Evolutionary conservation across 2,329 filamentous ascomycete species (phyloP), one percentile per base, ranked within the genome.

Genomic region (Botryosphaeria dothidea): DNA sequence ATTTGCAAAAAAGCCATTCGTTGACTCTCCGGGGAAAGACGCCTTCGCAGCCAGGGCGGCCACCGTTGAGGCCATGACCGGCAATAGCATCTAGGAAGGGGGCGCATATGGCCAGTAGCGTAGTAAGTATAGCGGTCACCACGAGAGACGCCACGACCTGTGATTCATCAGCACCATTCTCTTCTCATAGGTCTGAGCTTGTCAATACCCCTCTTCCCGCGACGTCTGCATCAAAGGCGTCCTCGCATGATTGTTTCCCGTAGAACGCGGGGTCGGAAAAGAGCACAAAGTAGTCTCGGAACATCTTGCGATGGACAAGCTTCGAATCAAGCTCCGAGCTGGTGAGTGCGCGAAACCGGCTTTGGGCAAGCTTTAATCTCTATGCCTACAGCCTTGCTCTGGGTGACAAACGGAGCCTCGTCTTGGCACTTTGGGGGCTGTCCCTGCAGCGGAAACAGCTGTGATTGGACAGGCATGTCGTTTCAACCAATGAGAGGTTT

Each of bases 81-180:
- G 71, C 72, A 0, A 70, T 69, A 54, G 74, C 72, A 60, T 74
- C 72, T 46, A 75, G 71, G n/a, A 75, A 56, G 69, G 74, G 74
- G 6, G 72, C 73, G 13, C 74, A 65, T n/a, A 74, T 70, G 0
- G 73, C 74, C 19, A 73, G 71, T 2, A 66, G 65, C 1, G 57
- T 61, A 2, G 73, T 74, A 69, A 74, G 70, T 51, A 70, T 66
- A 64, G 73, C 74, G 25, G 73, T 71, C 29, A 72, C 66, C 15
- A 74, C 69, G 41, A 74, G 73, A 1, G 73, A 74, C 1, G 73
- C 45, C 1, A 75, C 73, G 21, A 75, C 73, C 73, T 75, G 41
- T 4, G 9, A 4, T 19, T 31, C 3, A 9, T 52, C 2, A 52
- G 49, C 27, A 9, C 4, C 3, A 19, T 6, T 41, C 5, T 41